A percentile compares a stretch with the other conserved stretches of the same genome.
These are phyloP conservation scores for Penicillium glabrum DNA, from an alignment of 2,329 filamentous ascomycete species.

Conservation along the genomic window DNA sequence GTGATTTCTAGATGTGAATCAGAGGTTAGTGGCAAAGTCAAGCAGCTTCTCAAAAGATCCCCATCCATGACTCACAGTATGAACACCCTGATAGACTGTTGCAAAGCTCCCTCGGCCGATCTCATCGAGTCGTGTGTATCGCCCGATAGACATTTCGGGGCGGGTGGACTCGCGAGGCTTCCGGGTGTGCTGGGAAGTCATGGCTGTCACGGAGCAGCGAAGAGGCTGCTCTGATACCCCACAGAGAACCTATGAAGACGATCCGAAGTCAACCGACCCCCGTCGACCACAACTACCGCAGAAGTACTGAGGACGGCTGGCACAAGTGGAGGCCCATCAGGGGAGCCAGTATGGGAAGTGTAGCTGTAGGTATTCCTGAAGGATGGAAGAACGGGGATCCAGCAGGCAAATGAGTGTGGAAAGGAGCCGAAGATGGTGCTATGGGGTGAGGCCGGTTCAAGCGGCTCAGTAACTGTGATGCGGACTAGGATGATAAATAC, in stretches of 20 bases:
- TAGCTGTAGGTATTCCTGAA: constrained; percentile 7
- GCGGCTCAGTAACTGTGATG: constrained; percentile 7
- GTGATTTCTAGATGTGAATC: constrained; percentile 61
- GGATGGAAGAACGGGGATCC: constrained; percentile 15
- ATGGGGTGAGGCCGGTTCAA: constrained; percentile 15
- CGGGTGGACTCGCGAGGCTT: constrained; percentile 38
- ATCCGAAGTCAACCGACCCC: constrained; percentile 20
- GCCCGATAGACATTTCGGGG: constrained; percentile 58
- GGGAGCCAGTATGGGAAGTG: constrained; percentile 18
- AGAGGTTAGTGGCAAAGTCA: constrained; percentile 12
- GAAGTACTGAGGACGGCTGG: constrained; percentile 24
- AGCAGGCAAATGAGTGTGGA: constrained; percentile 12
- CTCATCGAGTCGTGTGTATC: constrained; percentile 80
- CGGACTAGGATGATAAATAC: neutral
- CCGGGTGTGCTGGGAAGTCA: constrained; percentile 45
- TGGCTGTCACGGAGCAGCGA: constrained; percentile 34
- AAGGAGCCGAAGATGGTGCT: constrained; percentile 8
- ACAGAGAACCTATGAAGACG: constrained; percentile 11
- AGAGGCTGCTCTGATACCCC: constrained; percentile 14
- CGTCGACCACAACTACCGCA: constrained; percentile 39
- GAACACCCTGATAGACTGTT: constrained; percentile 83
- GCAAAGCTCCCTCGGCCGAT: constrained; percentile 98
- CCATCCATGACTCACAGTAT: constrained; percentile 64
- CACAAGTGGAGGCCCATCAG: constrained; percentile 36
- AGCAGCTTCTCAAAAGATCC: neutral